Evolutionary conservation across 192 early-diverging fungal genomes (phyloP).

Genomic region (Coemansia sp.): DNA sequence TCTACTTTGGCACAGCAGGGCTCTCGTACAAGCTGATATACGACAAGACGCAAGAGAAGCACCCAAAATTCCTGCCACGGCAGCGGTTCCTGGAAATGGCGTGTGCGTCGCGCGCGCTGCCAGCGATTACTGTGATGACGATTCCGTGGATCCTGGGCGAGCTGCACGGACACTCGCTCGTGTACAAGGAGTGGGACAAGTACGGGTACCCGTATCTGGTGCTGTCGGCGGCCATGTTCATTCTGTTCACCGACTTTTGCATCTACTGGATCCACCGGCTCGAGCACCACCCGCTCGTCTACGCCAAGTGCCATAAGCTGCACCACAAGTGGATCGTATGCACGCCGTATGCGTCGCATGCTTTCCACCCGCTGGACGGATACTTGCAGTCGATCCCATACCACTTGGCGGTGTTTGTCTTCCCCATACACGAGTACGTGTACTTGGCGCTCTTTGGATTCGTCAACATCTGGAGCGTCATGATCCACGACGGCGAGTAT

Average conservation of each 20-base stretch:
- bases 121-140: slow-evolving; percentile 79
- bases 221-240: slow-evolving; percentile 69
- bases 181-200: slow-evolving; percentile 73
- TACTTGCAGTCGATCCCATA: slow-evolving; percentile 95
- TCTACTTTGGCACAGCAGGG: slow-evolving; percentile 80
- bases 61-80: slow-evolving; percentile 91
- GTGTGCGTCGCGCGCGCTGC: slow-evolving; percentile 77
- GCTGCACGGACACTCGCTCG: slow-evolving; percentile 81
- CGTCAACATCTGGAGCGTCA: slow-evolving; percentile 95
- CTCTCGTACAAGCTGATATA: slow-evolving; percentile 85
- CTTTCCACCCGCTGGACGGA: slow-evolving; percentile 95
- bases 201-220: slow-evolving; percentile 79
- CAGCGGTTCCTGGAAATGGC: slow-evolving; percentile 88
- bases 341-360: slow-evolving; percentile 93
- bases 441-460: slow-evolving; percentile 84
- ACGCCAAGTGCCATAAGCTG: slow-evolving; percentile 87
- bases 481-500: slow-evolving; percentile 96
- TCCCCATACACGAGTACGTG: slow-evolving; percentile 91
- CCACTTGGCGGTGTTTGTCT: slow-evolving; percentile 87
- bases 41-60: slow-evolving; percentile 86
- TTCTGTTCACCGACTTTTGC: slow-evolving; percentile 91
- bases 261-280: slow-evolving; percentile 98
- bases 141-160: slow-evolving; percentile 92
- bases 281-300: slow-evolving; percentile 88
- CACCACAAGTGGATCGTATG: slow-evolving; percentile 92